phyloP scores from a whole-genome alignment of 768 basidiomycete species.

The Phylloporus sp. region DNA sequence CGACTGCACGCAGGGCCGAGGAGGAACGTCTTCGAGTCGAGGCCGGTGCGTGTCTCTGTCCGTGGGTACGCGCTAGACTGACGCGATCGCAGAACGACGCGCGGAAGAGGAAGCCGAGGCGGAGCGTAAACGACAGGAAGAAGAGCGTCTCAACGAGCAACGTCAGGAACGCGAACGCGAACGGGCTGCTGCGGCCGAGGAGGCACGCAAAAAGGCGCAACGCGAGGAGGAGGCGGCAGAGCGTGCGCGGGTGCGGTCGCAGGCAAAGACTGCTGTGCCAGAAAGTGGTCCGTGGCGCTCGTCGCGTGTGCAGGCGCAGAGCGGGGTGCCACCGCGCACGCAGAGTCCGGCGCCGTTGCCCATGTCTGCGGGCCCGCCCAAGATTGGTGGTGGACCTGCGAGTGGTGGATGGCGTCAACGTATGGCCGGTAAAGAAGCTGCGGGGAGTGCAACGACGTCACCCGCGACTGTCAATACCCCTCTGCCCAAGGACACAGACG shows the following conservation, averaged over 20 bases:
- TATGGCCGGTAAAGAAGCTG: background rate
- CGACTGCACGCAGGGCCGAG: slow-evolving; percentile 23
- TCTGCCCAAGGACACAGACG: slow-evolving; percentile 56
- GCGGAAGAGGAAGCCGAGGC: slow-evolving; percentile 55
- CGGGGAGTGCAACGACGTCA: slow-evolving; percentile 13
- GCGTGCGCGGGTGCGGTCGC: slow-evolving; percentile 36
- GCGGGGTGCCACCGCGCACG: slow-evolving; percentile 40
- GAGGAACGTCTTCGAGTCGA: slow-evolving; percentile 43
- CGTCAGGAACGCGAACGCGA: slow-evolving; percentile 54
- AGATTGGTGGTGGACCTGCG: slow-evolving; percentile 30
- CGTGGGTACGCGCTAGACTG: slow-evolving; percentile 7
- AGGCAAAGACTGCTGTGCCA: slow-evolving; percentile 22
- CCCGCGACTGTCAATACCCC: slow-evolving; percentile 19
- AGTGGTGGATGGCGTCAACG: slow-evolving; percentile 61
- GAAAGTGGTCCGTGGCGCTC: slow-evolving; percentile 15
- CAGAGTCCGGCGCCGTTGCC: slow-evolving; percentile 49
- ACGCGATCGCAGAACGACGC: slow-evolving; percentile 36
- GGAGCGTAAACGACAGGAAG: slow-evolving; percentile 54
- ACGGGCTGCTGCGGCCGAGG: slow-evolving; percentile 47
- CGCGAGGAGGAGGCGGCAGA: slow-evolving; percentile 69
- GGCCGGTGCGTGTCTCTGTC: slow-evolving; percentile 41
- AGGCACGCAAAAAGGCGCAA: slow-evolving; percentile 53
- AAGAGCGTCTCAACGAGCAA: too few relatives aligned
- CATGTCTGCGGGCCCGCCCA: slow-evolving; percentile 30
- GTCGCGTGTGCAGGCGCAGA: slow-evolving; percentile 17